Percentiles rank a stretch among this genome's conserved stretches.
These are phyloP conservation scores for Saccharomyces cerevisiae DNA, from an alignment of 805 yeast genomes.

Conservation along the genomic window DNA sequence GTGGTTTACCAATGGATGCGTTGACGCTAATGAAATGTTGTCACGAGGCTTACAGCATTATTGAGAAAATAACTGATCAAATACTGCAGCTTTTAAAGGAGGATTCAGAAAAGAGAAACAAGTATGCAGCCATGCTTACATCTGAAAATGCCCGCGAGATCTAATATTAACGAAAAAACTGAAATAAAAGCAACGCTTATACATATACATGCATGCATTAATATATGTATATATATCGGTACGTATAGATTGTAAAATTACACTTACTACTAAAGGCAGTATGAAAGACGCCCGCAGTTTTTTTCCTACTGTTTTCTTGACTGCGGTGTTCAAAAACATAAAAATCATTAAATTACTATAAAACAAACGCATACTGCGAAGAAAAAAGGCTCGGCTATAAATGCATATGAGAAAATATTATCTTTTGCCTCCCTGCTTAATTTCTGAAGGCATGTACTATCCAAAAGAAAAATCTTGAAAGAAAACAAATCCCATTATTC, in stretches of 20 bases:
- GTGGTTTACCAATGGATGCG: constrained; percentile 81
- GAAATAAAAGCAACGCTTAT: not conserved
- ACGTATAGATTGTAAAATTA: not conserved
- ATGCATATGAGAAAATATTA: not conserved
- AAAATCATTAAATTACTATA: not conserved
- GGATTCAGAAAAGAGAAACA: constrained; percentile 45
- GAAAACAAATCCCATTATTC: not conserved
- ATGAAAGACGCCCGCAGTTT: not conserved
- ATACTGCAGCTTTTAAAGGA: constrained; percentile 48
- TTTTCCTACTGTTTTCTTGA: not conserved
- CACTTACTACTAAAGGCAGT: not conserved
- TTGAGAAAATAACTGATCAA: constrained; percentile 53
- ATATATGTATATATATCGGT: constrained; percentile 1
- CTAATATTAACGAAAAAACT: not conserved
- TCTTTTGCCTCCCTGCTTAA: not conserved
- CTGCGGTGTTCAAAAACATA: not conserved
- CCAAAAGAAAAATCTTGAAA: not conserved
- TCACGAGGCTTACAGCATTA: constrained; percentile 54
- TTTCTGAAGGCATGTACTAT: not conserved
- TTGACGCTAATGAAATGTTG: constrained; percentile 58
- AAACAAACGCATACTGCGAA: not conserved
- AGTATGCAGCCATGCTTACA: constrained; percentile 25
- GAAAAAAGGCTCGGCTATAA: not conserved
- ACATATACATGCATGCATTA: not conserved
- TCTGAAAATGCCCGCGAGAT: constrained; percentile 29